Evolutionary conservation across 2,329 filamentous ascomycete genomes (phyloP).

Genomic region (Colletotrichum chrysophilum): DNA sequence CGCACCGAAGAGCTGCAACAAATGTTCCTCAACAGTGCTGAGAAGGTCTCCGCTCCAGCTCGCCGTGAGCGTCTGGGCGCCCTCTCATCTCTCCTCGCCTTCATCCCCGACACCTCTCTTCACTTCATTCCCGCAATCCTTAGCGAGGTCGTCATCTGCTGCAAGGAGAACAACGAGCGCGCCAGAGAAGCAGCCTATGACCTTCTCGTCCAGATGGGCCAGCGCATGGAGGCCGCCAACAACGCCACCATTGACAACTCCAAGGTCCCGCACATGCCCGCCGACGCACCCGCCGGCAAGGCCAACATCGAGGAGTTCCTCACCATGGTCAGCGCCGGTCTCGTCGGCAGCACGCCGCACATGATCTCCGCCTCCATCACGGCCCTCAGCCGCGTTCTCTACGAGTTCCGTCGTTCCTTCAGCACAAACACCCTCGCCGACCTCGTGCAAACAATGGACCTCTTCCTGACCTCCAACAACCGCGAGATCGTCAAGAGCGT

Average conservation of each 20-base stretch:
- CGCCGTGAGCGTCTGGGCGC: conserved; percentile 86
- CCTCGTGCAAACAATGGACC: conserved; percentile 91
- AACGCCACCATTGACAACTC: conserved; percentile 82
- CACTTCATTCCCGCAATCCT: conserved; percentile 93
- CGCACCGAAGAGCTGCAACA: conserved; percentile 80
- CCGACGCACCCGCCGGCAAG: conserved; percentile 75
- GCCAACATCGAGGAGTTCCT: conserved; percentile 95
- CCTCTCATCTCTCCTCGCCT: conserved; percentile 79
- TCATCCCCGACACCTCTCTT: conserved; percentile 77
- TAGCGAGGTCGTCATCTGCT: conserved; percentile 93
- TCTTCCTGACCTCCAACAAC: conserved; percentile 96
- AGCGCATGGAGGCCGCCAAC: conserved; percentile 71
- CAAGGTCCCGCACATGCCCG: conserved; percentile 86
- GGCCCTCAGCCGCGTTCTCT: conserved; percentile 89
- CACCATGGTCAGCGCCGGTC: conserved; percentile 96
- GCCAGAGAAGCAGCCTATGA: conserved; percentile 90
- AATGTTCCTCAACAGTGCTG: conserved; percentile 79
- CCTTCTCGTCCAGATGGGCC: conserved; percentile 85
- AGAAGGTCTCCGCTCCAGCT: conserved; percentile 86
- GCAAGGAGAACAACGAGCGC: conserved; percentile 97
- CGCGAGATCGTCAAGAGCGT: conserved; percentile 95
- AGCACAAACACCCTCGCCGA: conserved; percentile 76
- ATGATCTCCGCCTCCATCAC: conserved; percentile 99
- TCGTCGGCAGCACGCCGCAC: conserved; percentile 90
- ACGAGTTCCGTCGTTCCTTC: conserved; percentile 81